Conservation (phyloP, 2,329 filamentous ascomycete species). For the Rachicladosporium sp. region DNA sequence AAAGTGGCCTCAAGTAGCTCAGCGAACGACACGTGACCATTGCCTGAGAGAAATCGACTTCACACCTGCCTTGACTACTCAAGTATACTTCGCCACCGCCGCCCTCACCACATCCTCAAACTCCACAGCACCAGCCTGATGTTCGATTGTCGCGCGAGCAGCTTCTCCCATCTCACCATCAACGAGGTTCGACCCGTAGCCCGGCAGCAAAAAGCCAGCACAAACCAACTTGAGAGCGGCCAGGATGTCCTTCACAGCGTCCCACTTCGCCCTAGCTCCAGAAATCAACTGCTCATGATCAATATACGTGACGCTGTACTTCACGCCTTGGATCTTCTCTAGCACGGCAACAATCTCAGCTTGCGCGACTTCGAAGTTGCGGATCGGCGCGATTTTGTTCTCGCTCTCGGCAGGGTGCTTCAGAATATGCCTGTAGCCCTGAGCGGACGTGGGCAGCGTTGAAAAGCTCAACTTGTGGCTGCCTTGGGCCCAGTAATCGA, state of each 20-base stretch:
- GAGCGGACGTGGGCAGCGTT: conserved; percentile 17
- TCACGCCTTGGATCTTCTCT: conserved; percentile 47
- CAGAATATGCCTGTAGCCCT: conserved; percentile 18
- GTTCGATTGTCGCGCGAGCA: no score
- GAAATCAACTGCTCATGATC: conserved; percentile 6
- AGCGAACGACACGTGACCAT: no score
- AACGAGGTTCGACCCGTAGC: conserved; percentile 6
- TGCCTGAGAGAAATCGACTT: no score
- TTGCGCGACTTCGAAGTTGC: conserved; percentile 55
- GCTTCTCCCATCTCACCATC: background rate
- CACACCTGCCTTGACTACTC: no score
- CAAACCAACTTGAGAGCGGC: conserved; percentile 5
- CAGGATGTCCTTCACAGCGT: conserved; percentile 3
- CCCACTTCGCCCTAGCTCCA: conserved; percentile 5
- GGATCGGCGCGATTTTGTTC: conserved; percentile 39
- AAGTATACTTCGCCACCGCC: no score
- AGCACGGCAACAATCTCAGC: conserved; percentile 50
- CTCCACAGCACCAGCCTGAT: no score
- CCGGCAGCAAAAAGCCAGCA: conserved; percentile 9
- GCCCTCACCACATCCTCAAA: no score
- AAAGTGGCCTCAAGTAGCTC: no score
- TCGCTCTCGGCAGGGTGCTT: conserved; percentile 18
- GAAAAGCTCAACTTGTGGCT: conserved; percentile 19
- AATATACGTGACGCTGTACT: conserved; percentile 38
- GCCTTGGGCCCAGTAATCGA: conserved; percentile 20